phyloP scores from a whole-genome alignment of 257 asterid genomes.

The Marsdenia floribunda region DNA sequence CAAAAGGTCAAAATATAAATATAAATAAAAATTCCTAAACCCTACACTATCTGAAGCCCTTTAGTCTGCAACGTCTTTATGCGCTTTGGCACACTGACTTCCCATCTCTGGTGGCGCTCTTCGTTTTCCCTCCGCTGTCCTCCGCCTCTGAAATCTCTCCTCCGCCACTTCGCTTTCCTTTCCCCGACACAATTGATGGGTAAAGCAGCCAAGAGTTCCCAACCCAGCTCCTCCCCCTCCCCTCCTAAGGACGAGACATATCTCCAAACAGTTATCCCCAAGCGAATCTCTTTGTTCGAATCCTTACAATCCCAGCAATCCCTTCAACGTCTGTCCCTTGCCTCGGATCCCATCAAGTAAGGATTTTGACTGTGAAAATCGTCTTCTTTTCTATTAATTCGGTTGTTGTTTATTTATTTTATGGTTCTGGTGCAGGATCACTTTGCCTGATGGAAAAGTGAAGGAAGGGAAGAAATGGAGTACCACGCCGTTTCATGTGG shows the following conservation, averaged over 20 bases:
- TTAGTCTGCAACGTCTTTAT: constrained; percentile 1
- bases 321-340: constrained; percentile 48
- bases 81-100: constrained; percentile 8
- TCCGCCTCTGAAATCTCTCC: constrained; percentile 11
- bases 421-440: constrained; percentile 36
- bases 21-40: constrained; percentile 4
- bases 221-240: constrained; percentile 27
- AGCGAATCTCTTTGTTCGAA: constrained; percentile 57
- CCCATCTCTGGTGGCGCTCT: constrained; percentile 26
- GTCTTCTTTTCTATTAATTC: neutral
- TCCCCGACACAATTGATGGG: constrained; percentile 37
- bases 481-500: constrained; percentile 80
- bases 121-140: constrained; percentile 28
- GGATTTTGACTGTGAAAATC: too few relatives aligned
- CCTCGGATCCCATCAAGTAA: constrained; percentile 61
- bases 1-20: neutral
- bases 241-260: constrained; percentile 53
- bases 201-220: constrained; percentile 34
- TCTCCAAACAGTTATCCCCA: constrained; percentile 57
- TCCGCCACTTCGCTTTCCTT: constrained; percentile 15
- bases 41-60: constrained; percentile 14
- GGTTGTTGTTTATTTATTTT: neutral
- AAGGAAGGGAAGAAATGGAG: constrained; percentile 89
- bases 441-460: constrained; percentile 64
- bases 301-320: constrained; percentile 44